Percentiles rank a stretch among this genome's conserved stretches.
Conservation (phyloP, 352 stramenopile genomes). For the Phytophthora aleatoria region DNA sequence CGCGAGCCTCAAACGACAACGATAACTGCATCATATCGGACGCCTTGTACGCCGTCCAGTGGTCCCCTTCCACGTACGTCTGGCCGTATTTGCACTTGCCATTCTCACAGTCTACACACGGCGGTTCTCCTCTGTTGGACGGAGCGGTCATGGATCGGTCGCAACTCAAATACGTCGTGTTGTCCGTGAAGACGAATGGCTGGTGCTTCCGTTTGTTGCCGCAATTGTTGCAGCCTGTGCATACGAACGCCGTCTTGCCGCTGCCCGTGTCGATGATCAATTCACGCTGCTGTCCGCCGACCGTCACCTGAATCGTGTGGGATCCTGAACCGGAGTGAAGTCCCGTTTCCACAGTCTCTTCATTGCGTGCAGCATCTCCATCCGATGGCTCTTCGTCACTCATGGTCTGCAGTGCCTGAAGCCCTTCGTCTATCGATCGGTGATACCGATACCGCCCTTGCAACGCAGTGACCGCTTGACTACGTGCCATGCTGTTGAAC, state of each 20-base stretch:
- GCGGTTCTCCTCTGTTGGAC: conserved; percentile 23
- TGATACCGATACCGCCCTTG: conserved; percentile 24
- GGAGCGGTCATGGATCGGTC: conserved; percentile 34
- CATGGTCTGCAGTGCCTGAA: conserved; percentile 8
- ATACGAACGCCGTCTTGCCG: conserved; percentile 96
- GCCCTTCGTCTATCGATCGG: conserved; percentile 15
- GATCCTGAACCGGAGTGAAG: conserved; percentile 61
- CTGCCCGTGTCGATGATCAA: conserved; percentile 97
- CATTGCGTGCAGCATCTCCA: background rate
- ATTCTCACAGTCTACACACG: conserved; percentile 44
- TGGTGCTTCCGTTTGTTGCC: conserved; percentile 85
- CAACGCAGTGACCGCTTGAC: conserved; percentile 17
- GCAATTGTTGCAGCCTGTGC: conserved; percentile 88
- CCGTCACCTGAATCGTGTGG: conserved; percentile 71
- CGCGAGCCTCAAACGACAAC: conserved; percentile 36
- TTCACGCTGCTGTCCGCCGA: conserved; percentile 66
- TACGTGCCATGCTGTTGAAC: conserved; percentile 30
- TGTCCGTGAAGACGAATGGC: conserved; percentile 59
- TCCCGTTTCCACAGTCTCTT: conserved; percentile 39
- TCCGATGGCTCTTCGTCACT: conserved; percentile 2
- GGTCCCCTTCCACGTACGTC: conserved; percentile 93
- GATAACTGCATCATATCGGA: conserved; percentile 72
- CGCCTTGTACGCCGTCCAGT: conserved; percentile 91
- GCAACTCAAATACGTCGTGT: conserved; percentile 58
- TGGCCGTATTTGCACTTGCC: conserved; percentile 91